Evolutionary conservation across 2,329 filamentous ascomycete genomes (phyloP).

Genomic region (Penicillium olsonii): DNA sequence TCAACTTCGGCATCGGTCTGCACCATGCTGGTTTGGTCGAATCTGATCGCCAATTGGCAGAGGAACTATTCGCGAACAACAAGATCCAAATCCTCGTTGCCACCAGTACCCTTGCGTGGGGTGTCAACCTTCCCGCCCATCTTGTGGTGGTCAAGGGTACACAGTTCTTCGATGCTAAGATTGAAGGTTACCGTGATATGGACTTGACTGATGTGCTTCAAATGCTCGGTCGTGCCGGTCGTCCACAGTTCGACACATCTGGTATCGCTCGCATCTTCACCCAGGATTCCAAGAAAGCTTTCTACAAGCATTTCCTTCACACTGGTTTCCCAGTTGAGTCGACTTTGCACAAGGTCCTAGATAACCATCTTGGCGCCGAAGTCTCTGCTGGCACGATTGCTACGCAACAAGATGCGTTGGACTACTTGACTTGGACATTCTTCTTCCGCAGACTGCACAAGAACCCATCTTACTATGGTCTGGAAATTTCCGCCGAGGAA

Average conservation of each 20-base stretch:
- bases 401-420: conserved; percentile 94
- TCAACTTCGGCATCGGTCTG: conserved; percentile 94
- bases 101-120: conserved; percentile 95
- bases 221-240: conserved; percentile 93
- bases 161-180: conserved; percentile 97
- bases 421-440: conserved; percentile 99
- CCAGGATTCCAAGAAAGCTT: conserved; percentile 95
- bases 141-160: conserved; percentile 97
- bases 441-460: conserved; percentile 98
- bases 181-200: conserved; percentile 98
- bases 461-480: conserved; percentile 96
- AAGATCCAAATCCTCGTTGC: conserved; percentile 97
- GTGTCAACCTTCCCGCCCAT: conserved; percentile 95
- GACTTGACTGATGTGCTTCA: conserved; percentile 96
- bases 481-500: conserved; percentile 89
- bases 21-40: conserved; percentile 97
- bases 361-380: conserved; percentile 95
- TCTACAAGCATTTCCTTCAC: conserved; percentile 98
- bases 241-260: conserved; percentile 93
- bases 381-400: conserved; percentile 89
- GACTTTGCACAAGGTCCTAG: conserved; percentile 90
- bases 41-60: conserved; percentile 84
- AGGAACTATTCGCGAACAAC: conserved; percentile 95
- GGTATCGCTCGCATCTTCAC: conserved; percentile 98
- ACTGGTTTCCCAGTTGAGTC: conserved; percentile 98